Percentiles rank a stretch among this genome's conserved stretches.
These are phyloP conservation scores for Thermothelomyces thermophilus DNA, from an alignment of 2,329 filamentous ascomycete species.

Conservation along the genomic window DNA sequence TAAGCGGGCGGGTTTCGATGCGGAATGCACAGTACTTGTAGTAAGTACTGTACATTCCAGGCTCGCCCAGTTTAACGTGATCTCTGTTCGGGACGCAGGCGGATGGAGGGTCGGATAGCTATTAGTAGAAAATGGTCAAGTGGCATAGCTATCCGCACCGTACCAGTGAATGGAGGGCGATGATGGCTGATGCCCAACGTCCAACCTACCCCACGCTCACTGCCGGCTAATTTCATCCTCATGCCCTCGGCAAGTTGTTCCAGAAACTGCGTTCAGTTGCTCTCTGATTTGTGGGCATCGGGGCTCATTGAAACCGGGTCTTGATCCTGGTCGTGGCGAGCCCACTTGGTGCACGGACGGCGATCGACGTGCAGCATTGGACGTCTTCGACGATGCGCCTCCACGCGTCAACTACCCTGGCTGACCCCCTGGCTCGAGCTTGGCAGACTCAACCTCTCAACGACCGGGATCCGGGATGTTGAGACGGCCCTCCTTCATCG, in stretches of 20 bases:
- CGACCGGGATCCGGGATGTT: conserved; percentile 39
- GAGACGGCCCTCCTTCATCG: conserved; percentile 21
- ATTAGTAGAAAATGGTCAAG: not conserved
- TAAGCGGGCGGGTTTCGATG: too few relatives aligned
- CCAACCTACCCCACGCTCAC: conserved; percentile 6
- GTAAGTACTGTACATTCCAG: too few relatives aligned
- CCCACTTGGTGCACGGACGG: conserved; percentile 23
- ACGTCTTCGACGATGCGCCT: conserved; percentile 31
- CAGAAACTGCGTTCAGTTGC: conserved; percentile 16
- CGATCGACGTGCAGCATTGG: conserved; percentile 24
- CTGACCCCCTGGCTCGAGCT: not conserved
- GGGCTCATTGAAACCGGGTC: conserved; percentile 20
- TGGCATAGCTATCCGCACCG: too few relatives aligned
- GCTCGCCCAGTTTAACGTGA: too few relatives aligned
- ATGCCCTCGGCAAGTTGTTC: conserved; percentile 25
- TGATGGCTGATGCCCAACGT: conserved; percentile 10
- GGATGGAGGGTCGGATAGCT: not conserved
- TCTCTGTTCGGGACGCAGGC: not conserved
- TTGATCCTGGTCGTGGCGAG: conserved; percentile 22
- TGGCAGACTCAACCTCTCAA: conserved; percentile 25
- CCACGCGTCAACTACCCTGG: conserved; percentile 19
- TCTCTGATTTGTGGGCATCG: conserved; percentile 20
- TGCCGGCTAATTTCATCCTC: conserved; percentile 19
- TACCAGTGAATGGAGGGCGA: too few relatives aligned
- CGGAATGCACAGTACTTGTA: too few relatives aligned